A percentile compares a stretch with the other conserved stretches of the same genome.
phyloP scores from a whole-genome alignment of 2,329 filamentous ascomycete genomes.

The Aspergillus tanneri region DNA sequence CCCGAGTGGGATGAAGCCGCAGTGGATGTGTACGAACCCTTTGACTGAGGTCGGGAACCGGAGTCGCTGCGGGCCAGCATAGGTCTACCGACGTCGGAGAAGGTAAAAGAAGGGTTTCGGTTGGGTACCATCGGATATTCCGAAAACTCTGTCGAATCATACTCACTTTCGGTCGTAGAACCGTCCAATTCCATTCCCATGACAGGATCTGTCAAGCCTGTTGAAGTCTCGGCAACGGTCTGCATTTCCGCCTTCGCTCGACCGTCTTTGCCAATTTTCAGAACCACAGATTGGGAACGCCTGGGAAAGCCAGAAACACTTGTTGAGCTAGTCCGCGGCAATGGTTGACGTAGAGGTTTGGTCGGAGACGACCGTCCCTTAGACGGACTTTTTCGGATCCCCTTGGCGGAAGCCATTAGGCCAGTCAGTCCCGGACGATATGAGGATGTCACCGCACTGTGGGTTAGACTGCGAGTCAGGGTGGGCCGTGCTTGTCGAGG shows the following conservation, averaged over 20 bases:
- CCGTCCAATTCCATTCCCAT: constrained; percentile 44
- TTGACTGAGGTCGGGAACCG: constrained; percentile 42
- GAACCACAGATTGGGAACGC: constrained; percentile 44
- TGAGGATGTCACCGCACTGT: constrained; percentile 34
- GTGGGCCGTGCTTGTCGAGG: constrained; percentile 35
- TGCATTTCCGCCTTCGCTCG: constrained; percentile 49
- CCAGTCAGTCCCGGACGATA: constrained; percentile 33
- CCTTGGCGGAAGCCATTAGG: constrained; percentile 34
- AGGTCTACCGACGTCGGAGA: constrained; percentile 34
- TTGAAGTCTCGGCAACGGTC: constrained; percentile 33
- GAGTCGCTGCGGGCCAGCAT: constrained; percentile 36
- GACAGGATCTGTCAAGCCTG: constrained; percentile 36
- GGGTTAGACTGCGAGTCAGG: constrained; percentile 43
- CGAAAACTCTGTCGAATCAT: constrained; percentile 41
- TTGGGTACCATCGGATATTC: constrained; percentile 40
- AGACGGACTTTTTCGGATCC: constrained; percentile 43
- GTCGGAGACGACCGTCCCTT: constrained; percentile 46
- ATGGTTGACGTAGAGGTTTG: constrained; percentile 35
- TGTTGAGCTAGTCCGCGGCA: constrained; percentile 34
- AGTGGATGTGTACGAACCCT: constrained; percentile 45
- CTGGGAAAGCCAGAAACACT: constrained; percentile 29
- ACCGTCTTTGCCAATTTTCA: constrained; percentile 51
- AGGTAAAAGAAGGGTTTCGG: constrained; percentile 41
- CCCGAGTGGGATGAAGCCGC: constrained; percentile 43
- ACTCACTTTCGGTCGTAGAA: constrained; percentile 45